A percentile compares a stretch with the other conserved stretches of the same genome.
Conservation (phyloP, 2,329 filamentous ascomycete species). For the Lasiodiplodia sp. region DNA sequence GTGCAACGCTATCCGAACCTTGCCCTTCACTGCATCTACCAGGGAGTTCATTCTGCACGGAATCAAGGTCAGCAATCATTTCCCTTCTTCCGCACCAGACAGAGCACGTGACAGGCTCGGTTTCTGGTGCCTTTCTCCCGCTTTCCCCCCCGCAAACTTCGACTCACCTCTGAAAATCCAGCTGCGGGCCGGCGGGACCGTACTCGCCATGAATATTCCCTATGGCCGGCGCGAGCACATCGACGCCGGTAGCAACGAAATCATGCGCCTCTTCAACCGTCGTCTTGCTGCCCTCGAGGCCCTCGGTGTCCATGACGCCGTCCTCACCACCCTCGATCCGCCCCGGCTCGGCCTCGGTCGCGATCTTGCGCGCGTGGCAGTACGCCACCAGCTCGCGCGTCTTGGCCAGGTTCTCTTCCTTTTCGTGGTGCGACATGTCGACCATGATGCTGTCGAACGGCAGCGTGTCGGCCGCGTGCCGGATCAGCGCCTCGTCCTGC, state of each 20-base stretch:
- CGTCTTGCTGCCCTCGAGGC: constrained; percentile 69
- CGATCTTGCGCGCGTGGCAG: constrained; percentile 69
- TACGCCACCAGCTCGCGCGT: constrained; percentile 67
- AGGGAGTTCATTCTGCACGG: background rate
- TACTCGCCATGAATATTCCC: constrained; percentile 80
- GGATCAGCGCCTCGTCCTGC: constrained; percentile 53
- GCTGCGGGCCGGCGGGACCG: constrained; percentile 61
- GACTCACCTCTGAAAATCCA: constrained; percentile 36
- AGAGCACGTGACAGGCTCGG: background rate
- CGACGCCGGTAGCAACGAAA: constrained; percentile 73
- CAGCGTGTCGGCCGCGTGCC: constrained; percentile 54
- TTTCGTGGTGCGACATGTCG: constrained; percentile 76
- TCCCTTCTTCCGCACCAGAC: background rate
- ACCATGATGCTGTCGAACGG: constrained; percentile 78
- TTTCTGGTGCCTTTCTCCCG: too few relatives aligned
- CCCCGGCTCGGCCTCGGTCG: constrained; percentile 73
- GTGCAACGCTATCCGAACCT: constrained; percentile 61
- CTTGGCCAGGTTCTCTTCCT: constrained; percentile 70
- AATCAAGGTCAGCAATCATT: background rate
- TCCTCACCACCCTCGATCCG: constrained; percentile 77
- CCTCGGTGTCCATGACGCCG: constrained; percentile 72
- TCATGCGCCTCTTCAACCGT: constrained; percentile 72
- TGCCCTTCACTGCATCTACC: constrained; percentile 39
- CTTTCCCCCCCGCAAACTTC: background rate
- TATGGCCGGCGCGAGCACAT: constrained; percentile 76